phyloP scores from a whole-genome alignment of 306 rosid genomes.

The Fagus crenata region DNA sequence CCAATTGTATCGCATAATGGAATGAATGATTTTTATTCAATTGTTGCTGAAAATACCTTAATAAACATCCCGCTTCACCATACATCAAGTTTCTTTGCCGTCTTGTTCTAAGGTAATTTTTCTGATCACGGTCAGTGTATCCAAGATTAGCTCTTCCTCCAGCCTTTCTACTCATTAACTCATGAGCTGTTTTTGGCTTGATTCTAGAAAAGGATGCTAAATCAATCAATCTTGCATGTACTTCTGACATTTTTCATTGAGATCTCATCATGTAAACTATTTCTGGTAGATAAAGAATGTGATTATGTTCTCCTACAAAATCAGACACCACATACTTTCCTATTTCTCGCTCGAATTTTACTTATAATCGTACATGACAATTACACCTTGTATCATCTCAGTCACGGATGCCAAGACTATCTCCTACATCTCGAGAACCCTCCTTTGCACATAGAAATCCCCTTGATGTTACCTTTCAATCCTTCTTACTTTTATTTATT shows the following conservation, averaged over 20 bases:
- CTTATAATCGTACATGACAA: neutral
- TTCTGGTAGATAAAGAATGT: neutral
- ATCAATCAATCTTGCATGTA: neutral
- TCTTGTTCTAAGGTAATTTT: no score
- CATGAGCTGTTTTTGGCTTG: neutral
- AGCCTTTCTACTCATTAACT: neutral
- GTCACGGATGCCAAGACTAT: no score
- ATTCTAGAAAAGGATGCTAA: neutral
- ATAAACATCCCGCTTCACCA: neutral
- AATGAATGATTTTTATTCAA: neutral
- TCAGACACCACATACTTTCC: neutral
- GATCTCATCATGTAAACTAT: neutral
- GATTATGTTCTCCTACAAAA: neutral
- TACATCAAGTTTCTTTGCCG: no score
- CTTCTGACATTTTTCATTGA: neutral
- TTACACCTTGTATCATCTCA: neutral
- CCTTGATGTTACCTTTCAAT: neutral
- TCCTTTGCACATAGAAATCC: neutral
- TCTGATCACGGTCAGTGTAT: neutral
- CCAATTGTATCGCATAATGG: neutral
- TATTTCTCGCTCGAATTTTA: neutral
- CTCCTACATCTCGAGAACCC: no score
- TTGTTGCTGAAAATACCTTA: neutral
- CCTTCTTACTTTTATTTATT: neutral
- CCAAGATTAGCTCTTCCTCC: neutral